Evolutionary conservation across 257 asterid species (phyloP).

Genomic region (Datura wrightii): DNA sequence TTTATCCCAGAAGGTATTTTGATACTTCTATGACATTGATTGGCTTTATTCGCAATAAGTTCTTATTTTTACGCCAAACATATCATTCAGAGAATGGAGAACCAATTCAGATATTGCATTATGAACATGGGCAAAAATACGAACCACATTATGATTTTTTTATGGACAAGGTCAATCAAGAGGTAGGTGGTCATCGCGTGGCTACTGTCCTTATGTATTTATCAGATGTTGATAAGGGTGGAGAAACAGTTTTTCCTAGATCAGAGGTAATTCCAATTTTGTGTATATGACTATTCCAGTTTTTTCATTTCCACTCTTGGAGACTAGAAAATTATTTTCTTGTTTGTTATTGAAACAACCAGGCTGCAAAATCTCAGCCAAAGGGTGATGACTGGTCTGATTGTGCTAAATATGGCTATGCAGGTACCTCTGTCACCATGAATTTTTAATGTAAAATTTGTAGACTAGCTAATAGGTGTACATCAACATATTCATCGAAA

Average conservation of each 20-base stretch:
- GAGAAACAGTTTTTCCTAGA: constrained; percentile 84
- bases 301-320: neutral
- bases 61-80: constrained; percentile 11
- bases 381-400: constrained; percentile 83
- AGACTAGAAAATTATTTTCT: neutral
- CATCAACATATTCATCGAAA: neutral
- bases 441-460: neutral
- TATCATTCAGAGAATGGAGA: constrained; percentile 75
- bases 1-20: constrained; percentile 83
- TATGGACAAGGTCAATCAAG: constrained; percentile 72
- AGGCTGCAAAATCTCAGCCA: constrained; percentile 58
- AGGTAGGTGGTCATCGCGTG: constrained; percentile 81
- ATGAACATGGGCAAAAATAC: constrained; percentile 86
- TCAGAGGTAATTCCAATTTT: constrained; percentile 54
- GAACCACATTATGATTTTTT: constrained; percentile 90
- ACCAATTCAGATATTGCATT: constrained; percentile 78
- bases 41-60: neutral
- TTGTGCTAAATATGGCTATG: constrained; percentile 84
- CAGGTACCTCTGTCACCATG: constrained; percentile 49
- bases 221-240: constrained; percentile 73
- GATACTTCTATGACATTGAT: neutral
- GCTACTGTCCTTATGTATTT: constrained; percentile 96
- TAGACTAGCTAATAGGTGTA: neutral
- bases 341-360: constrained; percentile 27
- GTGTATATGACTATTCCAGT: neutral